Evolutionary conservation across 2,329 filamentous ascomycete species (phyloP).

Genomic region (Aspergillus sp.): DNA sequence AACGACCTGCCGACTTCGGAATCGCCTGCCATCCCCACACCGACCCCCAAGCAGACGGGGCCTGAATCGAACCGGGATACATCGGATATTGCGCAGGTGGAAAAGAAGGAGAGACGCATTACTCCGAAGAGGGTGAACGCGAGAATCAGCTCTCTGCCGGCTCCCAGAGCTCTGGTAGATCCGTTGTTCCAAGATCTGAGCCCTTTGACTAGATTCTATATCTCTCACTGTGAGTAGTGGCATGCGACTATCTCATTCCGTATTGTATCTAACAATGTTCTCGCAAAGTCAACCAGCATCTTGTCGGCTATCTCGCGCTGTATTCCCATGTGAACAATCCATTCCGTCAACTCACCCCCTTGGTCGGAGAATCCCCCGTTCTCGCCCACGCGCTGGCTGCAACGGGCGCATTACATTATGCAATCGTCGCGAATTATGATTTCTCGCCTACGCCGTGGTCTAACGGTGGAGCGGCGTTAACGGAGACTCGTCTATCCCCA

Average conservation of each 20-base stretch:
- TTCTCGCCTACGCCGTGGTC: constrained; percentile 36
- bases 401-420: constrained; percentile 50
- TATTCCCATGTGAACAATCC: constrained; percentile 50
- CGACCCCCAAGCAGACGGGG: background rate
- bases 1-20: background rate
- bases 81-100: background rate
- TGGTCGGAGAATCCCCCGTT: constrained; percentile 46
- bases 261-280: constrained; percentile 15
- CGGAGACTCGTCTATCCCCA: constrained; percentile 19
- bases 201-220: constrained; percentile 46
- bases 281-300: constrained; percentile 33
- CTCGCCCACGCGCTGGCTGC: constrained; percentile 49
- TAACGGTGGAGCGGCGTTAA: constrained; percentile 16
- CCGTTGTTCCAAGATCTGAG: constrained; percentile 49
- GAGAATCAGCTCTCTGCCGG: constrained; percentile 22
- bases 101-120: background rate
- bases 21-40: background rate
- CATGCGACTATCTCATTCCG: background rate
- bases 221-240: constrained; percentile 44
- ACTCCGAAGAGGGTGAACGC: constrained; percentile 1
- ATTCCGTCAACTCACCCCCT: constrained; percentile 49
- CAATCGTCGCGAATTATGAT: constrained; percentile 37
- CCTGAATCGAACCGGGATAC: background rate
- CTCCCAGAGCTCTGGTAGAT: constrained; percentile 45
- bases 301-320: constrained; percentile 48